phyloP scores from a whole-genome alignment of 108 stramenopile species.

The Thalassiosira profunda region DNA sequence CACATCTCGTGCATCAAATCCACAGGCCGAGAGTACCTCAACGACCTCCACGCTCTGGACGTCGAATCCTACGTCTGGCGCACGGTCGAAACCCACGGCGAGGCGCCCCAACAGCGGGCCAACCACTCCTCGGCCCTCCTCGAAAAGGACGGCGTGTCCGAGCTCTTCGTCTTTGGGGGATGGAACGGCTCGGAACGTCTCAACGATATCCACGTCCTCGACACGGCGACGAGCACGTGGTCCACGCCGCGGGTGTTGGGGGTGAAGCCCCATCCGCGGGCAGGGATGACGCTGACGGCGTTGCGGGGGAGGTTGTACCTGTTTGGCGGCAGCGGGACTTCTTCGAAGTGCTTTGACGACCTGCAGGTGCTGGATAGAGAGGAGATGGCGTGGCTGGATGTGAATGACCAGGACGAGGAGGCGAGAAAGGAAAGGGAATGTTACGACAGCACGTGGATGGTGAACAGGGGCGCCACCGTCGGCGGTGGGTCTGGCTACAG shows the following conservation, averaged over 20 bases:
- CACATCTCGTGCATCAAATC: too few species aligned
- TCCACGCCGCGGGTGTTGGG: slow-evolving; percentile 71
- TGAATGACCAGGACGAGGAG: slow-evolving; percentile 56
- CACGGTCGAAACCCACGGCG: slow-evolving; percentile 74
- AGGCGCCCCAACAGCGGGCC: slow-evolving; percentile 83
- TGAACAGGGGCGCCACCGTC: too few species aligned
- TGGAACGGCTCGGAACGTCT: slow-evolving; percentile 91
- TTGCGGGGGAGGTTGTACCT: slow-evolving; percentile 85
- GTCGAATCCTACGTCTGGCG: slow-evolving; percentile 82
- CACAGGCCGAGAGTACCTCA: slow-evolving; percentile 29
- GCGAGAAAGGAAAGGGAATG: neutral
- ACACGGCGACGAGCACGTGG: slow-evolving; percentile 84
- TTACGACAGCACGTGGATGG: slow-evolving; percentile 6
- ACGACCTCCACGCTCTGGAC: slow-evolving; percentile 76
- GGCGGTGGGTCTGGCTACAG: too few species aligned
- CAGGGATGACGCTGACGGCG: slow-evolving; percentile 94
- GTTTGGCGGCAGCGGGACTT: slow-evolving; percentile 91
- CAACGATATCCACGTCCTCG: slow-evolving; percentile 93
- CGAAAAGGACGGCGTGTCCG: slow-evolving; percentile 59
- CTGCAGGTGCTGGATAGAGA: slow-evolving; percentile 92
- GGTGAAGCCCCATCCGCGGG: slow-evolving; percentile 89
- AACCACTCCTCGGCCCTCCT: slow-evolving; percentile 92
- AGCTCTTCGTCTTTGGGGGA: slow-evolving; percentile 95
- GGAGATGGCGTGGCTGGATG: slow-evolving; percentile 92
- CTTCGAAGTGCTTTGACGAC: slow-evolving; percentile 93